Evolutionary conservation across 257 asterid species (phyloP), one percentile per base, ranked within the genome.

Genomic region (Solanum pennellii): DNA sequence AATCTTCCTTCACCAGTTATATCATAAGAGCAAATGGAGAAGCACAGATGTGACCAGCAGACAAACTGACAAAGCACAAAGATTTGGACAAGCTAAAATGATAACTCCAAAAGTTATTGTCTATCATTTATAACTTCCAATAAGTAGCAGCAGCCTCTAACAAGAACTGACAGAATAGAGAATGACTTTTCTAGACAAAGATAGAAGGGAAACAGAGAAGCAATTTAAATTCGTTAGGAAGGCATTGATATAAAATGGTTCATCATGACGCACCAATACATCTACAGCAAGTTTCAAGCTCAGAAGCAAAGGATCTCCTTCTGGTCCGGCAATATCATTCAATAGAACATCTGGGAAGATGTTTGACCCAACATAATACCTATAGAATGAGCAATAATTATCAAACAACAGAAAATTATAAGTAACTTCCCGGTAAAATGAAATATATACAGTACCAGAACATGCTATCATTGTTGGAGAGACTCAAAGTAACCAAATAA

Each of bases 201-300:
- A 68, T 12, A 9, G 23, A 5, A 65, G 23, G 31, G 75, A 15
- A 49, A 86, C n/a, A 52, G 85, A 45, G 12, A 82, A 37, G 49
- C 25, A 84, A 80, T 80, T 45, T 29, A 47, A 47, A 47, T 29
- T 27, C 47, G 29, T 25, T 25, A 77, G 84, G 4, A 83, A 87
- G 83, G 69, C 83, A 88, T 29, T 5, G 60, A 5, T 83, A 89
- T 83, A 85, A 87, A 74, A 86, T 69, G 83, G 68, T 14, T 86
- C 31, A 90, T 80, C 72, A 37, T 85, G 87, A 94, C 98, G 87
- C 88, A 97, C 99, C 98, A 97, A 91, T 87, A 97, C 98, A 93
- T 97, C 99, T 62, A 97, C 98, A 35, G 99, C 94, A 85, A 97
- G 99, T 92, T 97, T 97, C 97, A 97, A 89, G 92, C 99, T 97